Base-by-base conservation (phyloP, 2,329 filamentous ascomycete species). In the Lachnellula arida region DNA sequence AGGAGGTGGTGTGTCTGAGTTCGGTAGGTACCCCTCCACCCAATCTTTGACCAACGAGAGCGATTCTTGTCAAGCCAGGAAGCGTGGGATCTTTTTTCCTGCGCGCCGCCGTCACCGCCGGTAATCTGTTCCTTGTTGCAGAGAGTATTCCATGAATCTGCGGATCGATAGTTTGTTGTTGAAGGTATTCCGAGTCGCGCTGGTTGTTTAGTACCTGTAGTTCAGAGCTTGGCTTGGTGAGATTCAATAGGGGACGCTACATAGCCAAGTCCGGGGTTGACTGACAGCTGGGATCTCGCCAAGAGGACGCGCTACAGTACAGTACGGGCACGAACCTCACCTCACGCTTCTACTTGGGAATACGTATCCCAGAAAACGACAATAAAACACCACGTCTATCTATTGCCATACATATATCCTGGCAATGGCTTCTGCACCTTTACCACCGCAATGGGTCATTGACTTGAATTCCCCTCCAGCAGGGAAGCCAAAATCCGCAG, bases 381-480 rank as follows among this genome's bases (percentile, higher is more conserved):
- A 4, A 32, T 32, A 32, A 12, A 11, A 12, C 28, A 32, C 28
- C 28, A 32, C 28, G 4, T 32, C 9, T 32, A 32, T 32, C 8
- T 32, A 17, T 40, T 17, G 37, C 37, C 15, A 40, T 17, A 40
- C 9, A 28, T 7, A 32, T 5, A 47, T 7, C 22, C 56, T 65
- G 52, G 70, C 73, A 57, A 68, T 71, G 64, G 52, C 63, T 63
- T 68, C 55, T 57, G 71, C 71, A 44, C 75, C 76, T 42, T 78
- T 76, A 49, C 80, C 79, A 48, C 92, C 92, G 35, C 78, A 81
- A 79, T 99, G 94, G 94, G 89, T 93, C 35, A 74, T 86, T 62
- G 86, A 95, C 67, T 81, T 97, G 64, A 86, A 86, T 69, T 82
- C 82, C 46, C 82, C 89, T 34, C 84, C 90, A 23, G 71, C 81